Evolutionary conservation across 495 filamentous ascomycete genomes (phyloP), one percentile per base, ranked within the genome.

Genomic region (Hypoxylon perforatum): DNA sequence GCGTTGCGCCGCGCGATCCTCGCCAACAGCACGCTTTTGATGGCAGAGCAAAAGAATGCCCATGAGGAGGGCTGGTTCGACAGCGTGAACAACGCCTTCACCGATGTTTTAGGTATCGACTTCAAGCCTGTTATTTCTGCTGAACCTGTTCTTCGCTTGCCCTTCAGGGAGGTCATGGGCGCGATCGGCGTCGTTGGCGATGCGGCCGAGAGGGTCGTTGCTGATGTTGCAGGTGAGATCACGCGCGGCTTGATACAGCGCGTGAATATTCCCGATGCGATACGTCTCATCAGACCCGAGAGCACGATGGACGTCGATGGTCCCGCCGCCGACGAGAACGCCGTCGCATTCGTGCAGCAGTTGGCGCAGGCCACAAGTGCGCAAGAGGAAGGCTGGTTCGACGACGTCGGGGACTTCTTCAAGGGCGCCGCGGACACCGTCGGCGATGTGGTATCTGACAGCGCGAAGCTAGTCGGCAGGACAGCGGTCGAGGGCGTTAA

Each of bases 401-500:
- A 58, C 38, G 38, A 41, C 38, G n/a, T 41, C n/a, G 38, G 38
- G 9, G 38, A 41, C 38, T 41, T 41, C 38, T 41, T 41, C 38
- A 41, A 41, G 38, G 38, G 38, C 38, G 38, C 38, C 38, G 38
- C 38, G 38, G 14, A 41, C n/a, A 41, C 9, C 38, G n/a, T 15
- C 38, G 38, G 38, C 38, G 38, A 41, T 14, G 38, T 41, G 38
- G 38, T 41, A 6, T 41, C 38, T 6, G 38, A 41, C 38, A 14
- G 38, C 9, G 38, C 38, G 8, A 41, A 15, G 38, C 7, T 41
- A 6, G 38, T 41, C 8, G 38, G 6, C 38, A 41, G 15, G 38
- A 41, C 38, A n/a, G 41, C 76, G 4, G 61, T 62, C 4, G 38
- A 22, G 15, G 70, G 47, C 1, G 18, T 55, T n/a, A 51, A 51